Evolutionary conservation across 192 early-diverging fungal species (phyloP), one percentile per base, ranked within the genome.

Genomic region (Lobosporangium transversale): DNA sequence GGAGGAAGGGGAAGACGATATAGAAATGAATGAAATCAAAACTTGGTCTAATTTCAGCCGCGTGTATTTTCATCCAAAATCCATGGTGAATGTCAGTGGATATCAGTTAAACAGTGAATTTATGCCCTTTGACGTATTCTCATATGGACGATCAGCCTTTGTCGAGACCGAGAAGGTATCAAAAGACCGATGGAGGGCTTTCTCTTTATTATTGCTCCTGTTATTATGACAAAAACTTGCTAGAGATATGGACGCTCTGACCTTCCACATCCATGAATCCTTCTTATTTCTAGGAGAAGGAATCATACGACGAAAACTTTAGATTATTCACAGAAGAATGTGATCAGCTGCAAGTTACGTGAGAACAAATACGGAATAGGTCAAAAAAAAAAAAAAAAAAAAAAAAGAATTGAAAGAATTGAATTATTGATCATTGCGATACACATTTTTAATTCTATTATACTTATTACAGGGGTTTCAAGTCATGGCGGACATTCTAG

Each of bases 41-140:
- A 83, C 80, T 17, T 97, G 96, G 95, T 89, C 95, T 0, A 95
- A 98, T 63, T 94, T 87, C 70, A 92, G 88, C 69, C 85, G 88
- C 31, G 81, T 88, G 18, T 92, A 85, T 58, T 94, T 89, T 74
- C 90, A 93, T 57, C 90, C 90, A 48, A 85, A 90, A 23, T 86
- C 92, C 0, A 69, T 88, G 37, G 59, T 88, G 12, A 63, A 53
- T 2, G 12, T 57, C 2, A 61, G 32, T 5, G 70, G 68, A 29
- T 85, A 85, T 58, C 80, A 79, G 49, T 47, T 78, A 17, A 79
- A 81, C 11, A 82, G 82, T 31, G 68, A 70, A 14, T 73, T 84
- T 20, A 81, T 70, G 35, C 85, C 87, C 8, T 88, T 88, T 54
- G 82, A 88, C 58, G 78, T 78, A 2, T 86, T 80, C 43, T 80